Conservation (phyloP, 228 moss, liverwort and hornwort genomes). For the Sphagnum fallax region DNA sequence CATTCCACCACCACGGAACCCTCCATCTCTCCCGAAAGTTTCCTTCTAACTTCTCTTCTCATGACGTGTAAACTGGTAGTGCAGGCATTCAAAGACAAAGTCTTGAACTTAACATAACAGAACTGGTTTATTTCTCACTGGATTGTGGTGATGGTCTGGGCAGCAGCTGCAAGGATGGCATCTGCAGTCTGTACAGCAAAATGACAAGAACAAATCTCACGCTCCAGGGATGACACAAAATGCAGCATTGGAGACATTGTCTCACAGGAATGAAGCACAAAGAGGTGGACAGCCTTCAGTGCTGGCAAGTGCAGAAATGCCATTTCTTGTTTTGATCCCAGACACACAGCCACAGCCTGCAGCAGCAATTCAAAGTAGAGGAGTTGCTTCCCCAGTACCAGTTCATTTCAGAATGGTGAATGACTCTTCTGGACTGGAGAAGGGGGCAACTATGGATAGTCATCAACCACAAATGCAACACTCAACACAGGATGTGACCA, state of each 20-base stretch:
- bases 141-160: too few species aligned
- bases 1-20: too few species aligned
- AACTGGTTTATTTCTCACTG: too few species aligned
- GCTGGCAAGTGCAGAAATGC: conserved; percentile 14
- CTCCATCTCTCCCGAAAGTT: too few species aligned
- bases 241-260: conserved; percentile 14
- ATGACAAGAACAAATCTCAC: neutral
- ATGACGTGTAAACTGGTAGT: too few species aligned
- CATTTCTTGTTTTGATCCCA: conserved; percentile 3
- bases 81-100: too few species aligned
- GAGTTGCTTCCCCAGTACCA: conserved; percentile 15
- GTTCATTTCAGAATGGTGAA: conserved; percentile 10
- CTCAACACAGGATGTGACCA: too few species aligned
- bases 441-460: conserved; percentile 14
- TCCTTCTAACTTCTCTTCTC: too few species aligned
- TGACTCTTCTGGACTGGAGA: conserved; percentile 5
- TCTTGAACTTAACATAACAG: too few species aligned
- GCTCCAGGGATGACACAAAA: conserved; percentile 17
- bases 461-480: conserved; percentile 14
- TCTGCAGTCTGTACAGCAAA: too few species aligned
- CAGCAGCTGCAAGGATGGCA: too few species aligned
- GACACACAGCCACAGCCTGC: conserved; percentile 11
- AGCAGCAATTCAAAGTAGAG: conserved; percentile 1
- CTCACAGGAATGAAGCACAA: conserved; percentile 17
- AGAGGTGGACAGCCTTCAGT: conserved; percentile 25